A percentile compares a stretch with the other conserved stretches of the same genome.
phyloP scores from a whole-genome alignment of 2,329 filamentous ascomycete species.

The Dichotomopilus funicola region DNA sequence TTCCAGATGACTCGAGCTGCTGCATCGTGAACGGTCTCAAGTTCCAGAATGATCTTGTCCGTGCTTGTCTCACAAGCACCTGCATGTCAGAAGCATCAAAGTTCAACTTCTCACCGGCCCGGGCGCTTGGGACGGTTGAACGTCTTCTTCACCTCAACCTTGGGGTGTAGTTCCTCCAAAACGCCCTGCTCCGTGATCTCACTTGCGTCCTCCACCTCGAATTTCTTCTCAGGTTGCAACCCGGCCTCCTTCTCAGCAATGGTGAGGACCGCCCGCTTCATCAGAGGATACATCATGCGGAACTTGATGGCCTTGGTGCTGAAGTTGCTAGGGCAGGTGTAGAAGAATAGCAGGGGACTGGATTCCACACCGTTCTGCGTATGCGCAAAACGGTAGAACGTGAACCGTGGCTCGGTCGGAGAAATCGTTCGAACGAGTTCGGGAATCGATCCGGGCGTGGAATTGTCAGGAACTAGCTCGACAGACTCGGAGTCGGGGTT shows the following conservation, averaged over 20 bases:
- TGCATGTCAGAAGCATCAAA: background rate
- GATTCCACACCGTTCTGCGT: constrained; percentile 46
- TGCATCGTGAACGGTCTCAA: background rate
- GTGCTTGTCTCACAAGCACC: background rate
- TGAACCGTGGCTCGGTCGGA: constrained; percentile 64
- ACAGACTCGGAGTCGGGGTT: constrained; percentile 63
- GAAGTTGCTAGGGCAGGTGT: constrained; percentile 65
- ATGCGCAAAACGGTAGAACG: constrained; percentile 65
- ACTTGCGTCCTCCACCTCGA: constrained; percentile 59
- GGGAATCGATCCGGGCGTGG: constrained; percentile 47
- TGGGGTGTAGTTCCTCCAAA: constrained; percentile 60
- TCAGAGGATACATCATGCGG: constrained; percentile 75
- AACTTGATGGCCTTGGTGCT: constrained; percentile 66
- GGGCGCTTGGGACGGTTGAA: constrained; percentile 78
- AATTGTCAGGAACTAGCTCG: constrained; percentile 52
- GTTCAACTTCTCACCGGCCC: constrained; percentile 39
- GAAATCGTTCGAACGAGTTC: constrained; percentile 58
- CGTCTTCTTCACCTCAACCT: constrained; percentile 56
- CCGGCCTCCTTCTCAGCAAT: constrained; percentile 60
- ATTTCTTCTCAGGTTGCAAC: constrained; percentile 61
- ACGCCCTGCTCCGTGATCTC: constrained; percentile 66
- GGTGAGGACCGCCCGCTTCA: constrained; percentile 60
- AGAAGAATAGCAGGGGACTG: constrained; percentile 68
- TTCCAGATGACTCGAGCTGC: background rate
- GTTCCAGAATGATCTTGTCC: background rate